These are phyloP conservation scores for Mucor piriformis DNA, from an alignment of 371 early-diverging fungal species.

Conservation along the genomic window DNA sequence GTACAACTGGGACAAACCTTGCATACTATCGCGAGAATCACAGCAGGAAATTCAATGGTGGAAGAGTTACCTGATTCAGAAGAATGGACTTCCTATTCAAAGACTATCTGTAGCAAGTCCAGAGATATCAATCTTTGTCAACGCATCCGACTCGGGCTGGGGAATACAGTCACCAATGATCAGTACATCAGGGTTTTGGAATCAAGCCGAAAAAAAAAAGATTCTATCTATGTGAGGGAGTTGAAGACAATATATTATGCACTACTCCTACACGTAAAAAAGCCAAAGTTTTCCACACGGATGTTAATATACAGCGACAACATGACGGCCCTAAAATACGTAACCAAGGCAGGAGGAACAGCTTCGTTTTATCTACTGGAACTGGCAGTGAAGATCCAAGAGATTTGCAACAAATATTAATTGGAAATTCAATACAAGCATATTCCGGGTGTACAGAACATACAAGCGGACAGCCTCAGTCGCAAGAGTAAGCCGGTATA, in stretches of 20 bases:
- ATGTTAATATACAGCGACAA: constrained; percentile 19
- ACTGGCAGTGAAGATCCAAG: constrained; percentile 18
- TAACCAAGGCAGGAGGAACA: constrained; percentile 19
- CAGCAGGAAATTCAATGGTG: constrained; percentile 17
- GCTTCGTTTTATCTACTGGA: constrained; percentile 17
- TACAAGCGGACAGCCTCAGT: constrained; percentile 16
- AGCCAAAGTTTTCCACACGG: neutral
- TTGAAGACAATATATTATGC: constrained; percentile 18
- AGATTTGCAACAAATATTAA: constrained; percentile 7
- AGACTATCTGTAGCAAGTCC: neutral
- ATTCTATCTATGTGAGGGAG: constrained; percentile 25
- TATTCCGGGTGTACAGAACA: constrained; percentile 19
- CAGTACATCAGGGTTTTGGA: constrained; percentile 20
- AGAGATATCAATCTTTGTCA: constrained; percentile 1
- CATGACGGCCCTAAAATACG: constrained; percentile 31
- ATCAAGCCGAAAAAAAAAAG: neutral
- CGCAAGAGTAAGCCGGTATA: constrained; percentile 12
- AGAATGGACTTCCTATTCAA: constrained; percentile 16
- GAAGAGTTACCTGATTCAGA: neutral
- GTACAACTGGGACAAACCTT: no score
- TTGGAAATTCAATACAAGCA: constrained; percentile 17
- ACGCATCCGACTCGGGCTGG: constrained; percentile 16
- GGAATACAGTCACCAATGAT: constrained; percentile 6
- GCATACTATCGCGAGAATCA: no score
- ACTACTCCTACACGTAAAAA: constrained; percentile 3